Conservation (phyloP, 805 yeast species). For the Candida hispaniensis region DNA sequence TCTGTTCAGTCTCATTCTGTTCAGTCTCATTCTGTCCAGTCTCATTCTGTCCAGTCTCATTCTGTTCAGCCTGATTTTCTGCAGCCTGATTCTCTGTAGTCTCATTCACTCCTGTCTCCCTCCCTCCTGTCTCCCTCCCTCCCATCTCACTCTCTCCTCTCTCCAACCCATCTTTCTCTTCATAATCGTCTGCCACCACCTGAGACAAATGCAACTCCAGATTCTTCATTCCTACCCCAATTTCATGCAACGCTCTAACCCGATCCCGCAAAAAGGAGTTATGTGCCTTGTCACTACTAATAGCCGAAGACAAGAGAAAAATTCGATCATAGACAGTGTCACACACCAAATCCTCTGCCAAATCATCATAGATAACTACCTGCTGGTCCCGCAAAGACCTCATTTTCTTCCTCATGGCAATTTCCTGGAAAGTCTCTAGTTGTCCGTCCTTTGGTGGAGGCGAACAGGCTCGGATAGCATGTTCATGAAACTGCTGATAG, state of each 20-base stretch:
- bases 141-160: constrained; percentile 1
- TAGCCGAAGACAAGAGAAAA: constrained; percentile 25
- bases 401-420: constrained; percentile 27
- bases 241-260: constrained; percentile 24
- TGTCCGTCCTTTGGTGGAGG: constrained; percentile 14
- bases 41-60: constrained; percentile 16
- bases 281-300: constrained; percentile 24
- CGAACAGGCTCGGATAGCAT: constrained; percentile 22
- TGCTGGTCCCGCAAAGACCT: constrained; percentile 23
- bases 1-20: constrained; percentile 18
- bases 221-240: constrained; percentile 25
- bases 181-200: constrained; percentile 18
- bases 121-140: constrained; percentile 5
- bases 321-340: constrained; percentile 30
- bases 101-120: constrained; percentile 1
- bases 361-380: constrained; percentile 24
- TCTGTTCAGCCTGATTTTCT: constrained; percentile 12
- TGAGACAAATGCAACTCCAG: constrained; percentile 25
- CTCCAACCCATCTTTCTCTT: constrained; percentile 1
- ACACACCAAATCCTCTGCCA: constrained; percentile 31
- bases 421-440: constrained; percentile 28
- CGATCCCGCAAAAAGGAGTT: constrained; percentile 23
- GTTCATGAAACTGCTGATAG: constrained; percentile 26
- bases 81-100: constrained; percentile 1
- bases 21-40: constrained; percentile 19